Percentiles rank a stretch among this genome's conserved stretches.
Evolutionary conservation across 192 early-diverging fungal genomes (phyloP).

Genomic region (Entrophospora sp.): DNA sequence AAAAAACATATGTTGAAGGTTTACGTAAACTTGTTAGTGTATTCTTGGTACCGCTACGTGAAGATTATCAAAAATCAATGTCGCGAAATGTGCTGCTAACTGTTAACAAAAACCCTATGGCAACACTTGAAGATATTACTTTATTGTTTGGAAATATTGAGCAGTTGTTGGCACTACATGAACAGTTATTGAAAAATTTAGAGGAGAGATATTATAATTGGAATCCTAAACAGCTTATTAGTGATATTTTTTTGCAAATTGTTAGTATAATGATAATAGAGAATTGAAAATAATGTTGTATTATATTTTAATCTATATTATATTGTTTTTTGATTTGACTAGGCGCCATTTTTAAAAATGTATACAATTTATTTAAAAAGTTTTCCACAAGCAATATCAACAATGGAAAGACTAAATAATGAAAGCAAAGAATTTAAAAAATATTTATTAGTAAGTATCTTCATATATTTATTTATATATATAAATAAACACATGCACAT

Average conservation of each 20-base stretch:
- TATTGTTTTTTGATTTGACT: neutral
- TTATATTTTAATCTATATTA: neutral
- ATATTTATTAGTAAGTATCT: slow-evolving; percentile 13
- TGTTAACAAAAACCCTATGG: slow-evolving; percentile 9
- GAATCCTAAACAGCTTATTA: slow-evolving; percentile 5
- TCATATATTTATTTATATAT: no score
- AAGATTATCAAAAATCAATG: slow-evolving; percentile 24
- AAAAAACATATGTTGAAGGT: slow-evolving; percentile 79
- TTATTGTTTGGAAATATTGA: slow-evolving; percentile 16
- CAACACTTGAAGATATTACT: slow-evolving; percentile 6
- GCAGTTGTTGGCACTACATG: slow-evolving; percentile 4
- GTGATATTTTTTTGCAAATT: slow-evolving; percentile 15
- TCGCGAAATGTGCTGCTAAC: slow-evolving; percentile 4
- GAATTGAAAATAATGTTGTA: neutral
- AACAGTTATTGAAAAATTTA: slow-evolving; percentile 5
- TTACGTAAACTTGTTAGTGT: slow-evolving; percentile 60
- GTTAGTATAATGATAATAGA: neutral
- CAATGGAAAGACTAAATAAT: slow-evolving; percentile 19
- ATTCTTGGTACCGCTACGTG: slow-evolving; percentile 33
- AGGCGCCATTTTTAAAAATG: slow-evolving; percentile 64
- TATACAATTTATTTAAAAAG: slow-evolving; percentile 82
- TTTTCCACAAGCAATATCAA: slow-evolving; percentile 56
- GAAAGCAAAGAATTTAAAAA: slow-evolving; percentile 21
- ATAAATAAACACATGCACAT: no score
- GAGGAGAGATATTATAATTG: slow-evolving; percentile 15